Percentiles rank a stretch among this genome's conserved stretches.
These are phyloP conservation scores for Scedosporium boydii DNA, from an alignment of 2,329 filamentous ascomycete genomes.

Conservation along the genomic window DNA sequence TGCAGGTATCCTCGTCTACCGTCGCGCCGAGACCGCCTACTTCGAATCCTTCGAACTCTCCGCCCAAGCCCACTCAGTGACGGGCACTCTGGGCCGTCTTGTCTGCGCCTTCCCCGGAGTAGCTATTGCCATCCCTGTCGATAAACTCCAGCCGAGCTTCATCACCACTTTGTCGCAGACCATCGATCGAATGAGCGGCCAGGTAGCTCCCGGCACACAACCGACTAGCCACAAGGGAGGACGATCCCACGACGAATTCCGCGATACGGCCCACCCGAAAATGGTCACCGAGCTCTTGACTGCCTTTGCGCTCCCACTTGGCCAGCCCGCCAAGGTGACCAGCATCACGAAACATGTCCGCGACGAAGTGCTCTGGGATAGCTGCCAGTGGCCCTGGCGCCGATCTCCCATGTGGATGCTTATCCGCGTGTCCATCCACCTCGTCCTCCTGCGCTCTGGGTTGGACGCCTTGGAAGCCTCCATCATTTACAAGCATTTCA, in stretches of 20 bases:
- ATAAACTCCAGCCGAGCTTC: slow-evolving; percentile 12
- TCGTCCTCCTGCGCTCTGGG: slow-evolving; percentile 12
- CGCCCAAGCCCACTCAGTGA: slow-evolving; percentile 16
- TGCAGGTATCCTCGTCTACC: slow-evolving; percentile 21
- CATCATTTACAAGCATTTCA: slow-evolving; percentile 38
- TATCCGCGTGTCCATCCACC: slow-evolving; percentile 40
- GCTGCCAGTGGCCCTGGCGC: slow-evolving; percentile 30
- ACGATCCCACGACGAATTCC: slow-evolving; percentile 24
- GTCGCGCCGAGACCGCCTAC: slow-evolving; percentile 8
- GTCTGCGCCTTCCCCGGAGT: slow-evolving; percentile 17
- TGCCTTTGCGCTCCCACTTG: slow-evolving; percentile 27
- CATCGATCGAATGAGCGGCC: slow-evolving; percentile 18
- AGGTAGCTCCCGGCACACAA: slow-evolving; percentile 12
- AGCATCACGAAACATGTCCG: slow-evolving; percentile 41
- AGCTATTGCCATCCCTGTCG: slow-evolving; percentile 12
- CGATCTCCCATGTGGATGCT: slow-evolving; percentile 46
- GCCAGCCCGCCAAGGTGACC: slow-evolving; percentile 13
- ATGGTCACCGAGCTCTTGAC: slow-evolving; percentile 40
- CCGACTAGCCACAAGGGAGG: slow-evolving; percentile 25
- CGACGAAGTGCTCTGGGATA: slow-evolving; percentile 40
- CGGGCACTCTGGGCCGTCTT: slow-evolving; percentile 19
- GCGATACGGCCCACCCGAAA: slow-evolving; percentile 38
- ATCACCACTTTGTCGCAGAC: slow-evolving; percentile 14
- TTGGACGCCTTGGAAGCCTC: background rate
- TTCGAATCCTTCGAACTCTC: slow-evolving; percentile 26